A percentile compares a stretch with the other conserved stretches of the same genome.
Conservation (phyloP, 352 stramenopile species). For the Pythium vanterpoolii region DNA sequence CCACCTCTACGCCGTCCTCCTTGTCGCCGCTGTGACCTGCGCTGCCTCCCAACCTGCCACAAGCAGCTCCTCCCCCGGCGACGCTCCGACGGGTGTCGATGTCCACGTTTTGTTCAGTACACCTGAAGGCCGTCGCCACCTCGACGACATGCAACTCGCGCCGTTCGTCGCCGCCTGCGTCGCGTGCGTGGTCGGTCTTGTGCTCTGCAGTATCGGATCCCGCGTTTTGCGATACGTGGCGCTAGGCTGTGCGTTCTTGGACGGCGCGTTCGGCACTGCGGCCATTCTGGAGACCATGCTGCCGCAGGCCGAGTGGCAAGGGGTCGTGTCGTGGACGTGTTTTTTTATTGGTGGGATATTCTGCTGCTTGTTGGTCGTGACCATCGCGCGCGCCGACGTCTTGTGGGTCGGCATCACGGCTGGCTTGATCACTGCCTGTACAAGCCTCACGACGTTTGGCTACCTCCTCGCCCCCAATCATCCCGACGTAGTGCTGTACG, state of each 20-base stretch:
- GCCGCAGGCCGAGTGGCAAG: conserved; percentile 20
- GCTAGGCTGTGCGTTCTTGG: conserved; percentile 66
- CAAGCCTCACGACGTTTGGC: conserved; percentile 31
- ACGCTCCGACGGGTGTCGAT: conserved; percentile 7
- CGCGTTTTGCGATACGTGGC: conserved; percentile 54
- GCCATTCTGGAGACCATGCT: conserved; percentile 54
- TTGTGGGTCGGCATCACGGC: conserved; percentile 34
- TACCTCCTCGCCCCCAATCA: conserved; percentile 23
- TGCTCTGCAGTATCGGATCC: conserved; percentile 55
- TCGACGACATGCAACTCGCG: conserved; percentile 40
- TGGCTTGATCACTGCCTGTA: conserved; percentile 31
- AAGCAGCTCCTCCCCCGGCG: not conserved
- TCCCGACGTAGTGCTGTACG: conserved; percentile 20
- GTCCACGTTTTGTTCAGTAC: conserved; percentile 23
- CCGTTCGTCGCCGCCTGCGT: conserved; percentile 45
- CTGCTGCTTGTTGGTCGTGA: conserved; percentile 27
- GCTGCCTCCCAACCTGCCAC: no score
- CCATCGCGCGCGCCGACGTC: conserved; percentile 13
- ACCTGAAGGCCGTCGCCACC: conserved; percentile 23
- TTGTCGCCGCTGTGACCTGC: not conserved
- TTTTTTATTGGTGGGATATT: conserved; percentile 37
- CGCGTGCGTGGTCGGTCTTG: conserved; percentile 39
- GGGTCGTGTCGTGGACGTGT: conserved; percentile 32
- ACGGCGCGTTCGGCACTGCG: conserved; percentile 60
- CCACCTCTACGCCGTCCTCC: no score